phyloP scores from a whole-genome alignment of 177 flowering plant genomes.

The Vitis hybrid region DNA sequence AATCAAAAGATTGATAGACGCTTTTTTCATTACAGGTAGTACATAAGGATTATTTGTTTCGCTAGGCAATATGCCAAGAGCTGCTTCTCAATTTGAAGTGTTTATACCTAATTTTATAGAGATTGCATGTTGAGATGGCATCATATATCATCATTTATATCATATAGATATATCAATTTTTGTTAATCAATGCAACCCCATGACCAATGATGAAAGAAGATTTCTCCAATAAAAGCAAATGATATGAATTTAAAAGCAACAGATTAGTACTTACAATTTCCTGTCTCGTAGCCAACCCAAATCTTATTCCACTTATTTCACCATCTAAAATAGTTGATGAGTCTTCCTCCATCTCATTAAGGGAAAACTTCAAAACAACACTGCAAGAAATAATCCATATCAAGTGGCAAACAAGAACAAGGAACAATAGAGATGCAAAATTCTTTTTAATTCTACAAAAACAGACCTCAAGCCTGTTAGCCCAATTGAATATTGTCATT shows the following conservation, averaged over 20 bases:
- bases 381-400: conserved; percentile 1
- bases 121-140: no score
- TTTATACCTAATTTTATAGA: no score
- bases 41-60: no score
- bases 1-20: not conserved
- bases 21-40: no score
- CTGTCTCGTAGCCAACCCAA: conserved; percentile 51
- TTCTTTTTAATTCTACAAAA: no score
- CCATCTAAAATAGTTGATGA: conserved; percentile 33
- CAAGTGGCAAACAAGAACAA: not conserved
- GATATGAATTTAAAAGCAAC: not conserved
- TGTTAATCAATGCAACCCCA: not conserved
- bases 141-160: not conserved
- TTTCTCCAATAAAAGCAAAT: not conserved
- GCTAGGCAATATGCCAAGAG: no score
- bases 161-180: not conserved
- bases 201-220: not conserved
- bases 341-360: conserved; percentile 38
- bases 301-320: conserved; percentile 43
- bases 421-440: not conserved
- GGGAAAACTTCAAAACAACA: not conserved
- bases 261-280: conserved; percentile 55
- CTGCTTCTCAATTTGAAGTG: no score
- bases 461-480: no score
- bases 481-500: no score